Base-by-base conservation (phyloP, 805 yeast species). In the Zygoascus flipseniorum region DNA sequence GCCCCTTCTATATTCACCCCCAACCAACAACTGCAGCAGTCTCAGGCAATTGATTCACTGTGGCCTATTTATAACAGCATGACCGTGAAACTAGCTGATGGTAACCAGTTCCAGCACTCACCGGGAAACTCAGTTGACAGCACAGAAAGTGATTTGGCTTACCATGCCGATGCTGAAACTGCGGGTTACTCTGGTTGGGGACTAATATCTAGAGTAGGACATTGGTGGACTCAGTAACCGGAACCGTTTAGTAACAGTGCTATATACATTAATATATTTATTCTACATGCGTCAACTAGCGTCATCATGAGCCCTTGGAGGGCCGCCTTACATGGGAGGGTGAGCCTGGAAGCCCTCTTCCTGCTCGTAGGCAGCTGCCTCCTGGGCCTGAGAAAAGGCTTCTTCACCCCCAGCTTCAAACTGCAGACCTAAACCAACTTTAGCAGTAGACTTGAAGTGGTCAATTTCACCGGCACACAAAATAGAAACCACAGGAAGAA, bases 341-440 rank as follows among this genome's bases (percentile, higher is more conserved):
- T 58, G 62, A 20, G 63, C 67, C 51, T 61, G 64, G 37, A 46
- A 35, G n/a, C 35, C 43, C 39, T 51, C 58, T 23, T 54, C 58
- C 23, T 14, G 14, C 26, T 46, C 49, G 18, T 31, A 32, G 39
- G 58, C 59, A 41, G 51, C 56, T 20, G 48, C 55, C 26, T 56
- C 51, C 62, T 65, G 70, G 62, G 65, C 70, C 61, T 67, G 69
- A 62, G 86, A 79, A 78, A 87, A 82, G 63, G 89, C 80, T 75
- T 88, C 93, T 75, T 90, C 96, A 66, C 86, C 83, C 68, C 97
- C 97, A 60, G 93, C 83, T 77, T 93, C 98, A 61, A 93, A 84
- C 76, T 92, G 97, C 64, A 93, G 77, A 71, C 97, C 98, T 63
- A 90, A 80, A 68, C 99, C 99, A 60, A 92, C 74, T 71, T 83